Conservation (phyloP, 192 early-diverging fungal genomes). For the Cetraspora pellucida region DNA sequence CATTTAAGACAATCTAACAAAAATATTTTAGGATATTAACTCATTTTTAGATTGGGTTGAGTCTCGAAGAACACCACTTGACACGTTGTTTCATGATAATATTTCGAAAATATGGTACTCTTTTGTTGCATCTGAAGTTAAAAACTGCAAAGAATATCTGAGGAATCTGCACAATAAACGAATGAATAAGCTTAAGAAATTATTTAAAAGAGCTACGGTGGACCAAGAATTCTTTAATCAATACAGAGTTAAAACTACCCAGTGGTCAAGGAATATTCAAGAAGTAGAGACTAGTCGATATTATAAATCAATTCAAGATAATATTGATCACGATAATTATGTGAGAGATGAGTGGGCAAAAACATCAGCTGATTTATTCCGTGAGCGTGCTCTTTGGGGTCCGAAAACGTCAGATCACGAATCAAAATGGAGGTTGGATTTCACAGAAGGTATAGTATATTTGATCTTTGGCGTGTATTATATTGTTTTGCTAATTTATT, state of each 20-base stretch:
- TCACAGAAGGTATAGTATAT: slow-evolving; percentile 53
- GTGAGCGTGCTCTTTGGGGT: slow-evolving; percentile 68
- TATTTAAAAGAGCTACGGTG: slow-evolving; percentile 43
- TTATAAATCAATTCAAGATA: slow-evolving; percentile 61
- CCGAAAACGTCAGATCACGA: slow-evolving; percentile 36
- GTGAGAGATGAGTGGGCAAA: slow-evolving; percentile 64
- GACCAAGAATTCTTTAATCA: slow-evolving; percentile 55
- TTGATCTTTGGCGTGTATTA: neutral
- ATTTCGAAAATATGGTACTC: slow-evolving; percentile 62
- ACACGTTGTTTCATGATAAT: slow-evolving; percentile 59
- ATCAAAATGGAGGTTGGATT: slow-evolving; percentile 57
- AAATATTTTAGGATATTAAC: slow-evolving; percentile 48
- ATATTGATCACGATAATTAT: slow-evolving; percentile 58
- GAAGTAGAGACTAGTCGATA: slow-evolving; percentile 59
- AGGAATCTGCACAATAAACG: slow-evolving; percentile 50
- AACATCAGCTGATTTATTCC: slow-evolving; percentile 52
- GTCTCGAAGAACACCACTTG: slow-evolving; percentile 51
- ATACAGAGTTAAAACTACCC: slow-evolving; percentile 54
- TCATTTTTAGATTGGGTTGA: slow-evolving; percentile 63
- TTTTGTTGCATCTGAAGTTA: slow-evolving; percentile 54
- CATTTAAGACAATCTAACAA: neutral
- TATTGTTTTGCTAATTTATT: neutral
- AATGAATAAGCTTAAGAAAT: slow-evolving; percentile 54
- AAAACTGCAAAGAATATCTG: slow-evolving; percentile 50
- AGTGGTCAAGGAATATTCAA: slow-evolving; percentile 60